Base-by-base conservation (phyloP, 805 yeast genomes). In the Ogataea saltuana region DNA sequence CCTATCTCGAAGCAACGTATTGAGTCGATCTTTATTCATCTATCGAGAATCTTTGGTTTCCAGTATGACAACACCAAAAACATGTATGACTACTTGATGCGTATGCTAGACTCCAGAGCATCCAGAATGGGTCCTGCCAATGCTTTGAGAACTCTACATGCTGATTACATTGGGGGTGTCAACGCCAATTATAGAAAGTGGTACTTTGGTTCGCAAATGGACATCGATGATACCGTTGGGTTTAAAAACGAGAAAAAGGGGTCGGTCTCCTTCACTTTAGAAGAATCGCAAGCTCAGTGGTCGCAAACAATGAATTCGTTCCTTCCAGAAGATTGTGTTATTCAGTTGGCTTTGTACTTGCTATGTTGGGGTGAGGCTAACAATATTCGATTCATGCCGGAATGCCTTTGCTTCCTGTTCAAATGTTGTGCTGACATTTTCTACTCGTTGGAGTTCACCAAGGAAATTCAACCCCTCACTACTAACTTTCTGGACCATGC, bases 311-410 rank as follows among this genome's bases (percentile, higher is more conserved):
- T 81, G 83, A 68, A 68, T 22, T 56, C 67, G 1, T 65, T 77
- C 33, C 59, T 76, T 0, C 71, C 83, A 1, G 67, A 69, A 20
- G 86, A 81, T 42, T 72, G 81, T 44, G 68, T 80, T 3, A 65
- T 72, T 12, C 96, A 88, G 49, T 51, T 88, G 13, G 79, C 86
- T 0, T 63, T 88, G 6, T 89, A 81, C 56, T 69, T 88, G 10
- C 61, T 86, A 42, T 77, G 87, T 49, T 88, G 97, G 97, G 95
- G 96, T 1, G 97, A 88, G 59, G 88, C 96, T 0, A 87, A 85
- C 56, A 89, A 87, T 53, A 59, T 88, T 2, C 71, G 97, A 49
- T 88, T 85, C 55, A 82, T 88, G 80, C 96, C 97, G 0, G 97
- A 88, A 58, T 87, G 95, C 54, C 59, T 88, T 17, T 87, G 95